Conservation (phyloP, 805 yeast species). For the Metschnikowia dekortorum region DNA sequence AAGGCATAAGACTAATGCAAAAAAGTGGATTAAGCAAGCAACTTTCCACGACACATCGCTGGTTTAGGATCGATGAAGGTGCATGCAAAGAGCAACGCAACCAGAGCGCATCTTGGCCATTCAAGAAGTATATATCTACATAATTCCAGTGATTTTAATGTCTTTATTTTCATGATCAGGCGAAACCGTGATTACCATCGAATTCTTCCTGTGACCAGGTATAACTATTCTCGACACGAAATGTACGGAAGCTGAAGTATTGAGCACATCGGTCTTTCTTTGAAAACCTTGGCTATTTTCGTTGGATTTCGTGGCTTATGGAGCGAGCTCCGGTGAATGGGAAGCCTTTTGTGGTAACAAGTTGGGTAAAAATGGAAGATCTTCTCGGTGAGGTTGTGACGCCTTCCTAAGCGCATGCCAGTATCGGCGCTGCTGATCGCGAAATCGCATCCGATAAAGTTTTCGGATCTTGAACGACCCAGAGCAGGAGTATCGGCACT, state of each 20-base stretch:
- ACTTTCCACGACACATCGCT: neutral
- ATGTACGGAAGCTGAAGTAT: too few species aligned
- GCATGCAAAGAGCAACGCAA: neutral
- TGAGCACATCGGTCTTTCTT: too few species aligned
- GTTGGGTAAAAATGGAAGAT: neutral
- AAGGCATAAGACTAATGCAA: neutral
- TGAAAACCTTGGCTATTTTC: too few species aligned
- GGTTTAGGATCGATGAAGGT: neutral
- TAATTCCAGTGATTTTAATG: neutral
- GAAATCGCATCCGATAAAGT: neutral
- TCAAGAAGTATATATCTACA: neutral
- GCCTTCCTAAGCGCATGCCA: neutral
- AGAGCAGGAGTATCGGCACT: neutral
- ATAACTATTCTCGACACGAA: too few species aligned
- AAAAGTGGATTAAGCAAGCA: neutral
- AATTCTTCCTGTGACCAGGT: too few species aligned
- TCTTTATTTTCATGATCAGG: neutral
- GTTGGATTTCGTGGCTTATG: neutral
- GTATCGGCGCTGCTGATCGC: neutral
- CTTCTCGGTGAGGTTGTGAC: neutral
- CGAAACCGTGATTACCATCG: too few species aligned
- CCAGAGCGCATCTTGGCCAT: neutral
- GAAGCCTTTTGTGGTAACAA: neutral
- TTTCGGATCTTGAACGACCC: neutral
- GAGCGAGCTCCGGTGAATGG: neutral